A percentile compares a stretch with the other conserved stretches of the same genome.
Conservation (phyloP, 345 rosid genomes). For the Brassica rapa region DNA sequence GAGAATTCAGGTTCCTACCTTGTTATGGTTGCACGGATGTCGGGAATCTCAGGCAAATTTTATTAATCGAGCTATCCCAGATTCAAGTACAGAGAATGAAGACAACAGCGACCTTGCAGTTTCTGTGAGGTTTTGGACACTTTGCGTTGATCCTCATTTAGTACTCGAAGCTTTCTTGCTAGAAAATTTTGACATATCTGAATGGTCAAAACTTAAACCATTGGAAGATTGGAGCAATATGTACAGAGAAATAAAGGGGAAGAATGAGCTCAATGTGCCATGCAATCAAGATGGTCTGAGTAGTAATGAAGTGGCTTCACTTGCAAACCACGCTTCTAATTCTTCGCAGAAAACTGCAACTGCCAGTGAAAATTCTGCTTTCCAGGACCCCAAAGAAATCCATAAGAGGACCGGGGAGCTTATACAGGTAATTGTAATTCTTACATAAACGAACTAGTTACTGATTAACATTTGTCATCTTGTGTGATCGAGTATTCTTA, state of each 20-base stretch:
- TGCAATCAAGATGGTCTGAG: conserved; percentile 42
- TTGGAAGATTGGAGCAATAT: conserved; percentile 60
- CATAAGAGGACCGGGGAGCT: conserved; percentile 85
- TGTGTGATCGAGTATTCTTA: conserved; percentile 24
- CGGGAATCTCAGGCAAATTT: conserved; percentile 46
- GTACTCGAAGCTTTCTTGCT: conserved; percentile 60
- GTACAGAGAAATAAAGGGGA: conserved; percentile 43
- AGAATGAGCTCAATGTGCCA: conserved; percentile 40
- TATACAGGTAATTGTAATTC: conserved; percentile 60
- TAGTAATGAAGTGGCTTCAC: conserved; percentile 42
- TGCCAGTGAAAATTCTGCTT: conserved; percentile 50
- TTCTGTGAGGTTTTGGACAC: conserved; percentile 57
- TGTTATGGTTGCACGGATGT: conserved; percentile 64
- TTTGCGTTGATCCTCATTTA: conserved; percentile 64
- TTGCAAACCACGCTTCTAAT: conserved; percentile 46
- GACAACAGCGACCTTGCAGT: conserved; percentile 43
- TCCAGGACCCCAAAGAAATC: conserved; percentile 65
- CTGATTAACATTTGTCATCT: conserved; percentile 22
- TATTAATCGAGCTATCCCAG: conserved; percentile 40
- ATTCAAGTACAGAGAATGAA: conserved; percentile 40
- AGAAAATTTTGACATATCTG: conserved; percentile 56
- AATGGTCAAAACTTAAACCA: conserved; percentile 44
- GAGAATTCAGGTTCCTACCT: conserved; percentile 53
- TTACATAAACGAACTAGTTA: conserved; percentile 25
- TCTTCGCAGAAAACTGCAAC: conserved; percentile 56